Percentiles rank a stretch among this genome's conserved stretches.
Conservation (phyloP, 2,329 filamentous ascomycete genomes). For the Penicillium nordicum region DNA sequence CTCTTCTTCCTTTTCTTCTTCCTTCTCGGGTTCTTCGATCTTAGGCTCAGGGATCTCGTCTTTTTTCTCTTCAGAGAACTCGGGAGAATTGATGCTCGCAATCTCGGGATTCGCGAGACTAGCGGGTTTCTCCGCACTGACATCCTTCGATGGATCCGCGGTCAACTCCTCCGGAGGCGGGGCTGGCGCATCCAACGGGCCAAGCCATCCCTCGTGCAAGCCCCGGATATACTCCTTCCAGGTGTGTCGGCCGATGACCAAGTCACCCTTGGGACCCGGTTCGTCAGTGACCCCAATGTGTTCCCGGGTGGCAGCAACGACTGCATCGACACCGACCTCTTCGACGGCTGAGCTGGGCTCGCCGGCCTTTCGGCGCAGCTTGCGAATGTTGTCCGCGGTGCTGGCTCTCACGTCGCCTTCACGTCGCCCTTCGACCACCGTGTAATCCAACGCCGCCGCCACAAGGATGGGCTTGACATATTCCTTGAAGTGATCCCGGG, state of each 20-base stretch:
- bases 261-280: slow-evolving; percentile 72
- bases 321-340: slow-evolving; percentile 54
- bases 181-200: slow-evolving; percentile 61
- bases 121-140: slow-evolving; percentile 23
- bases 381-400: slow-evolving; percentile 80
- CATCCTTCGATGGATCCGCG: slow-evolving; percentile 12
- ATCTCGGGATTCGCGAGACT: slow-evolving; percentile 16
- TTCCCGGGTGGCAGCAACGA: slow-evolving; percentile 62
- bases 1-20: slow-evolving; percentile 41
- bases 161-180: slow-evolving; percentile 23
- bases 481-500: slow-evolving; percentile 94
- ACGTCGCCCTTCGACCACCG: slow-evolving; percentile 85
- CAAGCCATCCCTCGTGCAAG: slow-evolving; percentile 93
- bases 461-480: slow-evolving; percentile 93
- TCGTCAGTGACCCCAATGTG: slow-evolving; percentile 67
- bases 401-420: slow-evolving; percentile 90
- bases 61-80: slow-evolving; percentile 14
- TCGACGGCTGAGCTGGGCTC: slow-evolving; percentile 48
- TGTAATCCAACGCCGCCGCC: slow-evolving; percentile 88
- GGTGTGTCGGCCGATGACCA: slow-evolving; percentile 84
- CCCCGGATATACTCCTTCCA: slow-evolving; percentile 98
- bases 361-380: slow-evolving; percentile 57
- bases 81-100: slow-evolving; percentile 4
- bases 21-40: slow-evolving; percentile 37
- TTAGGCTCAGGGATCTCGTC: slow-evolving; percentile 46